Evolutionary conservation across 2,329 filamentous ascomycete species (phyloP).

Genomic region (Emmonsiellopsis sp.): DNA sequence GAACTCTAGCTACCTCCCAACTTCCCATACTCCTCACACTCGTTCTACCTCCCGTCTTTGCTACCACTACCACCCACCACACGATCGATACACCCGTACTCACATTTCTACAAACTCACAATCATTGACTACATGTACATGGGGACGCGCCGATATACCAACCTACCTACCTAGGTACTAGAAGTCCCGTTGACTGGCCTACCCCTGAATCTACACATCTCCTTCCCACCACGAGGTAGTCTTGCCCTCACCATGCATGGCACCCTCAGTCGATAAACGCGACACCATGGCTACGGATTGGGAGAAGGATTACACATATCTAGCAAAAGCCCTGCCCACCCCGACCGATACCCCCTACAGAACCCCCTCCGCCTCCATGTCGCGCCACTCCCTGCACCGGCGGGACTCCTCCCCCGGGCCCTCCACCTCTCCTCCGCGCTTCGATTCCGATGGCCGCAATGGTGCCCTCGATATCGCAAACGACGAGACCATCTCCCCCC

Average conservation of each 20-base stretch:
- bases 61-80: too few species aligned
- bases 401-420: constrained; percentile 57
- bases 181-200: background rate
- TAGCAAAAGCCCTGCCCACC: constrained; percentile 56
- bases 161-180: too few species aligned
- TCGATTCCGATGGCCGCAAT: constrained; percentile 32
- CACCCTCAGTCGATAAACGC: background rate
- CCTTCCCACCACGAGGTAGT: background rate
- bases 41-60: too few species aligned
- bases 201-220: background rate
- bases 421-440: constrained; percentile 52
- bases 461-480: constrained; percentile 26
- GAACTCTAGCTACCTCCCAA: too few species aligned
- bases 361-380: constrained; percentile 48
- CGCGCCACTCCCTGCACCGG: constrained; percentile 54
- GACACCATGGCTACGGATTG: constrained; percentile 21
- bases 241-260: background rate
- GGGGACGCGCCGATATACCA: too few species aligned
- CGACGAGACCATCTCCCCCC: constrained; percentile 61
- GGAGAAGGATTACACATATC: constrained; percentile 47
- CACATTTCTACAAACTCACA: too few species aligned
- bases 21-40: too few species aligned
- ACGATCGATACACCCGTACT: too few species aligned
- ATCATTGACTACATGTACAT: too few species aligned
- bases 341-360: constrained; percentile 64